Evolutionary conservation across 495 filamentous ascomycete genomes (phyloP).

Genomic region (Penicillium fimorum): DNA sequence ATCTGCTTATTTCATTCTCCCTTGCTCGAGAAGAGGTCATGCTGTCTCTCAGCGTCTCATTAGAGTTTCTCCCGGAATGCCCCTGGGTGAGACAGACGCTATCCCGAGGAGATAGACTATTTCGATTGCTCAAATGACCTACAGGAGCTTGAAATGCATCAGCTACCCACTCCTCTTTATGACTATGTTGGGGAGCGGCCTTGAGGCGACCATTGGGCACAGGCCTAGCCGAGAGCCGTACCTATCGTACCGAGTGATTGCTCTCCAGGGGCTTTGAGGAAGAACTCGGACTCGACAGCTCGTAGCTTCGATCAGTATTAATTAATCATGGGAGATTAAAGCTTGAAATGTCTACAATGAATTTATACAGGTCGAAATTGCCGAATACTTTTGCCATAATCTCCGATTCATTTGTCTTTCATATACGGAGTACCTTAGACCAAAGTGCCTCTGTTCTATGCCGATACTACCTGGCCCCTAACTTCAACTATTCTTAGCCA

Average conservation of each 20-base stretch:
- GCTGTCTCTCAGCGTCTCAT: constrained; percentile 8
- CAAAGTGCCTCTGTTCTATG: background rate
- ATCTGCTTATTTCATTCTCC: background rate
- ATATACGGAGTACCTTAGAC: background rate
- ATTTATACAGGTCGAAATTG: background rate
- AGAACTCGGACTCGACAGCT: background rate
- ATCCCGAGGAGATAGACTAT: background rate
- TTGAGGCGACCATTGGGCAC: background rate
- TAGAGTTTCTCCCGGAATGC: constrained; percentile 18
- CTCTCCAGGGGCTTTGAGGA: constrained; percentile 10
- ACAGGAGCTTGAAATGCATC: background rate
- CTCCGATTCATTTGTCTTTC: background rate
- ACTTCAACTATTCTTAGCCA: background rate
- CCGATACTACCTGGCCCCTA: background rate
- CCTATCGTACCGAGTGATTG: constrained; percentile 5
- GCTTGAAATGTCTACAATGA: background rate
- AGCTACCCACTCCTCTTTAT: background rate
- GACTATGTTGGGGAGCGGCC: background rate
- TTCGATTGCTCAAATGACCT: background rate
- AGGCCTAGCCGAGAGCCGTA: constrained; percentile 18
- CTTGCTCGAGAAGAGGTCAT: background rate
- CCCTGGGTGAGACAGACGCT: background rate
- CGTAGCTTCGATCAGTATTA: background rate
- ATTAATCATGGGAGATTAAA: background rate
- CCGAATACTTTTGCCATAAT: background rate